A percentile compares a stretch with the other conserved stretches of the same genome.
phyloP scores from a whole-genome alignment of 164 flowering plant species.

The Annona squamosa region DNA sequence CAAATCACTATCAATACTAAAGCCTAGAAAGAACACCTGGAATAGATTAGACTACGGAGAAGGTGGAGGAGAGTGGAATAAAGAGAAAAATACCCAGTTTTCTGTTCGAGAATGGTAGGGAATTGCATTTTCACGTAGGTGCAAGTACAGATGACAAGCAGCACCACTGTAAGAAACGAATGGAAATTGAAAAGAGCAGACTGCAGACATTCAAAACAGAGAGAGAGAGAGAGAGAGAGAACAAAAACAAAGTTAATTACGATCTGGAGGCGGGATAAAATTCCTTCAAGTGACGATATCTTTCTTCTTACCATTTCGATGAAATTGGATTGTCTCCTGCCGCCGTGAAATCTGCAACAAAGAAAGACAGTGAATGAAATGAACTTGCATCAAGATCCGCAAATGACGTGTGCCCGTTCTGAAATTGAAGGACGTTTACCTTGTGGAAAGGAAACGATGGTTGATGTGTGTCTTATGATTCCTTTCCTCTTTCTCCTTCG shows the following conservation, averaged over 20 bases:
- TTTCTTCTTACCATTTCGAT: no score
- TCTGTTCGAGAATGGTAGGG: conserved; percentile 70
- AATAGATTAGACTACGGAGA: not conserved
- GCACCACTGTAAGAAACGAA: conserved; percentile 70
- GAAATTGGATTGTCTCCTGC: no score
- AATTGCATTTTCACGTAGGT: conserved; percentile 76
- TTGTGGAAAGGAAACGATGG: no score
- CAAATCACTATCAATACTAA: not conserved
- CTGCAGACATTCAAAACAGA: conserved; percentile 23
- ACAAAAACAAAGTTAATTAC: no score
- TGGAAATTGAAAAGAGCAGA: conserved; percentile 91
- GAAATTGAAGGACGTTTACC: no score
- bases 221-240: not conserved
- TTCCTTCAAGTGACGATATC: no score
- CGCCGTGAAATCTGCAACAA: no score
- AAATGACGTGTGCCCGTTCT: no score
- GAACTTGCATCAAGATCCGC: no score
- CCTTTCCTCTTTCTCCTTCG: no score
- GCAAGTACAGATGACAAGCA: conserved; percentile 71
- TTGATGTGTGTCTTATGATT: no score
- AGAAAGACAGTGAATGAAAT: no score
- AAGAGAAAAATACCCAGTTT: conserved; percentile 53
- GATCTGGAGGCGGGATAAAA: not conserved
- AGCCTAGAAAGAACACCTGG: not conserved
- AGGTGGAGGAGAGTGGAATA: not conserved